Percentiles rank a stretch among this genome's conserved stretches.
These are phyloP conservation scores for Mucor velutinosus DNA, from an alignment of 371 early-diverging fungal genomes.

Conservation along the genomic window DNA sequence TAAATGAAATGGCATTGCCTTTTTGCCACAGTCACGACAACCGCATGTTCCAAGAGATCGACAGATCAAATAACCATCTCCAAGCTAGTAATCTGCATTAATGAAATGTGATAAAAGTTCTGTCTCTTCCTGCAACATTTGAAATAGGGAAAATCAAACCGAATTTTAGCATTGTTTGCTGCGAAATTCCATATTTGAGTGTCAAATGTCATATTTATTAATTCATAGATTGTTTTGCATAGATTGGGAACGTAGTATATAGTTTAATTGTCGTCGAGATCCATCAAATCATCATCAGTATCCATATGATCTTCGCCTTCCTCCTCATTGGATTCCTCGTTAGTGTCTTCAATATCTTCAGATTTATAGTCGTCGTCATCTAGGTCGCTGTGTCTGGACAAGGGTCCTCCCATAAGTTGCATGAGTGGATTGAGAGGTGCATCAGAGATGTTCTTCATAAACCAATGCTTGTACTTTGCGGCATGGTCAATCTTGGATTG, in stretches of 20 bases:
- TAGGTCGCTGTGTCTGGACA: background rate
- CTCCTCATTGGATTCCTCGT: background rate
- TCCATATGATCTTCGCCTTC: constrained; percentile 19
- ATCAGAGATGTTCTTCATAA: constrained; percentile 4
- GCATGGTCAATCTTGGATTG: constrained; percentile 40
- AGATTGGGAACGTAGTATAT: background rate
- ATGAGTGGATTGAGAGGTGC: background rate
- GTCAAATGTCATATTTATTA: background rate
- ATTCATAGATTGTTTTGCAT: background rate
- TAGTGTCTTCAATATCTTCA: constrained; percentile 3
- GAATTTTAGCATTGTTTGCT: no score
- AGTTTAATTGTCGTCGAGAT: background rate
- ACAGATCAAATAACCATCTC: background rate
- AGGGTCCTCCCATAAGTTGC: background rate
- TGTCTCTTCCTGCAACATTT: no score
- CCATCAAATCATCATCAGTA: constrained; percentile 13
- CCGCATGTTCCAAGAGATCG: background rate
- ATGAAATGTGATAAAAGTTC: no score
- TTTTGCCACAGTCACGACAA: constrained; percentile 1
- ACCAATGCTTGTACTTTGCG: constrained; percentile 48
- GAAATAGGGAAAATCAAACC: no score
- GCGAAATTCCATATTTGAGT: background rate
- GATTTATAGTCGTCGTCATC: background rate
- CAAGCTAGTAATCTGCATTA: no score
- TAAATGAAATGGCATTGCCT: background rate